Conservation (phyloP, 345 rosid genomes). For the Alliaria petiolata region DNA sequence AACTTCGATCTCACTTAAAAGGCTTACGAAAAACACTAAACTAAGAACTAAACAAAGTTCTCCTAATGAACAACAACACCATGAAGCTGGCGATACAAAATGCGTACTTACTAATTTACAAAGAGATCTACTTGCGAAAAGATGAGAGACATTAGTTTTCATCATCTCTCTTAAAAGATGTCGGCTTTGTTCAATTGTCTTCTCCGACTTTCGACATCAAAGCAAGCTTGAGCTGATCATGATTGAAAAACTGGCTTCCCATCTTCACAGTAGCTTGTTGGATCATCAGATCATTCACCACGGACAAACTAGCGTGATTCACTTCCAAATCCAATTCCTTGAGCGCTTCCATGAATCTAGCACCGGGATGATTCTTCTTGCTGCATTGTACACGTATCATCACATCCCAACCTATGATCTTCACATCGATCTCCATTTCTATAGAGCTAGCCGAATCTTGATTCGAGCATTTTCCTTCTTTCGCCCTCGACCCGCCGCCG, state of each 20-base stretch:
- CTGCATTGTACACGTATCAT: slow-evolving; percentile 84
- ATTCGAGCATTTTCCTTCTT: slow-evolving; percentile 17
- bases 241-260: slow-evolving; percentile 82
- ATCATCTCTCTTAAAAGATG: no score
- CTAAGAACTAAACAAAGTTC: slow-evolving; percentile 29
- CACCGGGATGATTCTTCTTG: slow-evolving; percentile 93
- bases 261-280: slow-evolving; percentile 98
- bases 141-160: not conserved
- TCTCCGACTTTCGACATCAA: slow-evolving; percentile 68
- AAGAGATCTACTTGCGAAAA: not conserved
- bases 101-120: slow-evolving; percentile 9
- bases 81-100: slow-evolving; percentile 7
- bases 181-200: slow-evolving; percentile 7
- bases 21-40: slow-evolving; percentile 19
- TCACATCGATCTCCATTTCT: slow-evolving; percentile 93
- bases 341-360: slow-evolving; percentile 82
- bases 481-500: not conserved
- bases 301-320: slow-evolving; percentile 90
- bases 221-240: slow-evolving; percentile 78
- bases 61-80: slow-evolving; percentile 29
- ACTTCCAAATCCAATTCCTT: slow-evolving; percentile 91
- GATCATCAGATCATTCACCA: slow-evolving; percentile 96
- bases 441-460: slow-evolving; percentile 29
- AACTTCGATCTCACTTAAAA: slow-evolving; percentile 10
- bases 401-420: slow-evolving; percentile 88